phyloP scores from a whole-genome alignment of 768 basidiomycete genomes.

The Chlorophyllum brunneum region DNA sequence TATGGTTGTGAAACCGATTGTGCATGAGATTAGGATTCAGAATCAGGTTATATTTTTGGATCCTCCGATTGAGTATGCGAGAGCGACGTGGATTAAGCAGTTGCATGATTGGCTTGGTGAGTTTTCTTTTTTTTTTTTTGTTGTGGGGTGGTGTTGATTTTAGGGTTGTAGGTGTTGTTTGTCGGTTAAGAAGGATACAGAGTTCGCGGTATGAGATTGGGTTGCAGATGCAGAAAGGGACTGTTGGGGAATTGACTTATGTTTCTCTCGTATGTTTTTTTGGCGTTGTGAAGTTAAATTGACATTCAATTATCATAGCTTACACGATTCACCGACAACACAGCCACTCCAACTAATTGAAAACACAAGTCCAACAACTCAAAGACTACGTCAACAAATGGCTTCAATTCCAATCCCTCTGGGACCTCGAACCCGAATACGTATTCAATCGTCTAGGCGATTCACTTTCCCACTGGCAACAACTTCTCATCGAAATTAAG shows the following conservation, averaged over 20 bases:
- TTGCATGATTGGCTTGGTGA: constrained; percentile 86
- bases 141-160: constrained; percentile 3
- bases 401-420: constrained; percentile 98
- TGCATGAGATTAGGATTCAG: constrained; percentile 96
- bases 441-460: constrained; percentile 96
- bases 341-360: constrained; percentile 87
- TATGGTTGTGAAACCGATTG: constrained; percentile 78
- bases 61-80: constrained; percentile 93
- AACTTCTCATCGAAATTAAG: constrained; percentile 94
- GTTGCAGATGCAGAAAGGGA: constrained; percentile 77
- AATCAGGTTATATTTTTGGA: constrained; percentile 99
- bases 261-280: constrained; percentile 65
- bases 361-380: constrained; percentile 79
- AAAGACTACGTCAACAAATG: constrained; percentile 94
- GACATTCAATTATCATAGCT: constrained; percentile 41
- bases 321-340: constrained; percentile 66
- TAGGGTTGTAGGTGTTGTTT: constrained; percentile 65
- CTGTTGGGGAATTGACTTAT: constrained; percentile 70
- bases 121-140: constrained; percentile 6
- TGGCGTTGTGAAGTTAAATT: constrained; percentile 1
- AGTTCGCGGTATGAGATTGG: constrained; percentile 97
- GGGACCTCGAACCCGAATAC: constrained; percentile 97
- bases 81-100: constrained; percentile 85
- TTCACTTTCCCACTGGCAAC: constrained; percentile 91
- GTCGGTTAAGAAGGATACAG: constrained; percentile 81